phyloP scores from a whole-genome alignment of 768 basidiomycete species.

The Mycena pura region DNA sequence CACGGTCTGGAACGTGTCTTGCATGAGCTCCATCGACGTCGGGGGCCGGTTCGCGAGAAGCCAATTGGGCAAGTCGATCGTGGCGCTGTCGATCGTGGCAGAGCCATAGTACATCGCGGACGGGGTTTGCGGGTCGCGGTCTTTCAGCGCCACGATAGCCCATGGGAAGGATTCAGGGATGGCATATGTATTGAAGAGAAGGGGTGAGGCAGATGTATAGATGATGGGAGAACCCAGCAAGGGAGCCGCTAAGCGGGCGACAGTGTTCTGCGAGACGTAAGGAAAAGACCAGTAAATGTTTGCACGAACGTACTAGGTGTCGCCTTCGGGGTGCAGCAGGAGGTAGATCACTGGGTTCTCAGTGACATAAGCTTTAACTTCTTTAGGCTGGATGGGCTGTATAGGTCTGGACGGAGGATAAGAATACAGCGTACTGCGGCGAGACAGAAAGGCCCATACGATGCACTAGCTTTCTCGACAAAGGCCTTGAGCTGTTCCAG shows the following conservation, averaged over 20 bases:
- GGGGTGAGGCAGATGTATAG: slow-evolving; percentile 46
- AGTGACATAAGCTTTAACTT: slow-evolving; percentile 50
- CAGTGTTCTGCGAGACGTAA: slow-evolving; percentile 41
- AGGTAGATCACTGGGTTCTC: slow-evolving; percentile 65
- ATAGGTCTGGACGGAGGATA: slow-evolving; percentile 39
- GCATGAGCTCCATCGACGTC: slow-evolving; percentile 72
- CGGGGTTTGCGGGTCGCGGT: slow-evolving; percentile 55
- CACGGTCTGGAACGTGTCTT: slow-evolving; percentile 81
- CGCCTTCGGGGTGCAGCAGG: slow-evolving; percentile 51
- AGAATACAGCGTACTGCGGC: background rate
- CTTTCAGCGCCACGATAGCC: slow-evolving; percentile 73
- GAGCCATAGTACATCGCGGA: slow-evolving; percentile 56
- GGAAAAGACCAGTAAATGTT: background rate
- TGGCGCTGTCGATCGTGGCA: slow-evolving; percentile 36
- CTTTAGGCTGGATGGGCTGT: slow-evolving; percentile 45
- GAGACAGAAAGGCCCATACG: slow-evolving; percentile 54
- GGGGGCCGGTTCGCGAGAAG: slow-evolving; percentile 76
- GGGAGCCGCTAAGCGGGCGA: slow-evolving; percentile 44
- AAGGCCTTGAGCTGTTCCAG: slow-evolving; percentile 76
- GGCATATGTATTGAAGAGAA: slow-evolving; percentile 44
- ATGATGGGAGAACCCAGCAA: slow-evolving; percentile 57
- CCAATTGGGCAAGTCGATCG: slow-evolving; percentile 55
- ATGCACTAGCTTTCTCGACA: slow-evolving; percentile 73
- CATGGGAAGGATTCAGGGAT: slow-evolving; percentile 53
- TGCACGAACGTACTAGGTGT: slow-evolving; percentile 38